Evolutionary conservation across 2,329 filamentous ascomycete genomes (phyloP).

Genomic region (Pseudogymnoascus destructans): DNA sequence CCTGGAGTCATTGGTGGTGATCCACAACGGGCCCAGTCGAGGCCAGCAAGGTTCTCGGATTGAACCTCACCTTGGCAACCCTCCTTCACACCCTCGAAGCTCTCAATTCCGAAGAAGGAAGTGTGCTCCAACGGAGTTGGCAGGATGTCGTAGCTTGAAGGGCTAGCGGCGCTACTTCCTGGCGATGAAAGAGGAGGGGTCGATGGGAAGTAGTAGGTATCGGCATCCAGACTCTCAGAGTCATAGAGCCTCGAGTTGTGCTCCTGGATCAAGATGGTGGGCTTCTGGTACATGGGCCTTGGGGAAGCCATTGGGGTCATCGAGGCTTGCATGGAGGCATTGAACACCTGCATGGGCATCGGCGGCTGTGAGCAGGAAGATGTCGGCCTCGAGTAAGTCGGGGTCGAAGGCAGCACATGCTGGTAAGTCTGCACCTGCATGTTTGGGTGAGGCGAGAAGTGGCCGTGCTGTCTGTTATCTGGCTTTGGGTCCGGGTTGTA

Average conservation of each 20-base stretch:
- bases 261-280: constrained; percentile 53
- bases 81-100: constrained; percentile 55
- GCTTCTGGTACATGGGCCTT: constrained; percentile 59
- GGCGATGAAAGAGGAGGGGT: constrained; percentile 80
- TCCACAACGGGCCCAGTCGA: constrained; percentile 63
- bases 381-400: constrained; percentile 51
- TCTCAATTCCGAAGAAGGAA: constrained; percentile 60
- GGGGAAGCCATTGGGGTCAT: constrained; percentile 68
- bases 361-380: constrained; percentile 50
- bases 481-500: constrained; percentile 66
- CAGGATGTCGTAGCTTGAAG: constrained; percentile 61
- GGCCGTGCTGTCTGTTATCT: constrained; percentile 60
- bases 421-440: constrained; percentile 39
- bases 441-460: constrained; percentile 53
- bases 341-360: constrained; percentile 23
- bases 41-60: constrained; percentile 56
- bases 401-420: constrained; percentile 46
- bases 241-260: constrained; percentile 50
- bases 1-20: constrained; percentile 86
- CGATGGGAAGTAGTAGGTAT: constrained; percentile 59
- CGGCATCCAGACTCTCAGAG: constrained; percentile 53
- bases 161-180: constrained; percentile 76
- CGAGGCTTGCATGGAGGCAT: constrained; percentile 24
- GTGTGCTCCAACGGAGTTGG: constrained; percentile 67
- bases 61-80: constrained; percentile 56